phyloP scores from a whole-genome alignment of 345 rosid genomes.

The Eucalyptus cloeziana region DNA sequence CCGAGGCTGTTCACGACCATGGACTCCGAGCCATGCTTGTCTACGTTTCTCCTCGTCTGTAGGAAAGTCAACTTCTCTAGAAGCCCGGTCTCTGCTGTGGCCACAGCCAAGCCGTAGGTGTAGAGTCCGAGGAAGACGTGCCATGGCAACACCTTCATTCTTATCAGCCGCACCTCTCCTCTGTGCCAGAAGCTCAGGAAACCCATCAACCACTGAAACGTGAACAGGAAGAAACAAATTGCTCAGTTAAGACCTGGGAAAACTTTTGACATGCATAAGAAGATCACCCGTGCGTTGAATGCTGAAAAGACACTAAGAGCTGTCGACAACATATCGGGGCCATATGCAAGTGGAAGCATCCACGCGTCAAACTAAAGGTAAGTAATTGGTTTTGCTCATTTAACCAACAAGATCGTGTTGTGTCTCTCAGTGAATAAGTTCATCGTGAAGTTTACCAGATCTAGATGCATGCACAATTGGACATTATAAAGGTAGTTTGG shows the following conservation, averaged over 20 bases:
- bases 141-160: conserved; percentile 73
- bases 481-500: not conserved
- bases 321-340: not conserved
- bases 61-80: conserved; percentile 66
- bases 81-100: conserved; percentile 82
- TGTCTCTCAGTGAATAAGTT: not conserved
- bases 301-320: not conserved
- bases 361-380: not conserved
- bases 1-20: conserved; percentile 63
- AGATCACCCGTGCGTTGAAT: not conserved
- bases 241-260: not conserved
- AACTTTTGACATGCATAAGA: not conserved
- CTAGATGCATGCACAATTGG: not conserved
- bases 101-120: conserved; percentile 74
- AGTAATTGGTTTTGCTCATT: not conserved
- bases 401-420: not conserved
- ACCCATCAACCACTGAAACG: conserved; percentile 76
- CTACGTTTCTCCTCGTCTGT: conserved; percentile 34
- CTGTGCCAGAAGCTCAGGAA: conserved; percentile 85
- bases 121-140: conserved; percentile 86
- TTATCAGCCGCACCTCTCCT: conserved; percentile 47
- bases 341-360: not conserved
- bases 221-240: not conserved
- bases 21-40: conserved; percentile 46
- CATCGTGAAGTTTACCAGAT: not conserved